Evolutionary conservation across 106 monocot species (phyloP).

Genomic region (Dendrobium huoshanense): DNA sequence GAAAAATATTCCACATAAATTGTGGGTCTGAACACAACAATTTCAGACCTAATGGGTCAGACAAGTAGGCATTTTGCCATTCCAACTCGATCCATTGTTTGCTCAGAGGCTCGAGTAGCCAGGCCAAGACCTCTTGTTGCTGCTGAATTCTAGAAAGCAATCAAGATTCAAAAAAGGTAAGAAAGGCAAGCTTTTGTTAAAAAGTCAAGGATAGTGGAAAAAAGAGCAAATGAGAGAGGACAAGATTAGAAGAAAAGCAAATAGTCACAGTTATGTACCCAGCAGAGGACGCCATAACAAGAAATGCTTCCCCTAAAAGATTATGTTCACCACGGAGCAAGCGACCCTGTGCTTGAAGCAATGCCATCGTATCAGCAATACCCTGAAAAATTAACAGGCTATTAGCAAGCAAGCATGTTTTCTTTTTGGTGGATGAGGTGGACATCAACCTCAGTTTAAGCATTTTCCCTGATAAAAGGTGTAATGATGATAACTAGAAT

Average conservation of each 20-base stretch:
- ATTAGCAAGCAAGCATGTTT: neutral
- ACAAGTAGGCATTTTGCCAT: constrained; percentile 88
- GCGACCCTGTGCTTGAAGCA: constrained; percentile 71
- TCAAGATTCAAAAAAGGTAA: constrained; percentile 1
- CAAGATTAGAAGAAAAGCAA: too few relatives aligned
- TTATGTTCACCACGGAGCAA: constrained; percentile 92
- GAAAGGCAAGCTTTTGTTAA: constrained; percentile 3
- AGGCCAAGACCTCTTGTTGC: constrained; percentile 87
- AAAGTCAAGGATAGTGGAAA: neutral
- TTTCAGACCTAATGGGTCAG: constrained; percentile 59
- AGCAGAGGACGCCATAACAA: constrained; percentile 87
- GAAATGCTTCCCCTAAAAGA: constrained; percentile 93
- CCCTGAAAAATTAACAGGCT: constrained; percentile 33
- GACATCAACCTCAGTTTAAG: neutral
- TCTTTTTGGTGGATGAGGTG: neutral
- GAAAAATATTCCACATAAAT: constrained; percentile 93
- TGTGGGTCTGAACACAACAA: constrained; percentile 54
- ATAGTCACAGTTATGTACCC: constrained; percentile 38
- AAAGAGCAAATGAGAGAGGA: neutral
- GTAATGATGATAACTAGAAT: neutral
- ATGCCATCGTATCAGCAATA: constrained; percentile 94
- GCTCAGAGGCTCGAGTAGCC: constrained; percentile 89
- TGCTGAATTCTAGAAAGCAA: constrained; percentile 66
- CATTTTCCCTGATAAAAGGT: neutral
- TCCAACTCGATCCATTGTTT: constrained; percentile 81